A percentile compares a stretch with the other conserved stretches of the same genome.
These are phyloP conservation scores for Nicotiana knightiana DNA, from an alignment of 257 asterid genomes.

Conservation along the genomic window DNA sequence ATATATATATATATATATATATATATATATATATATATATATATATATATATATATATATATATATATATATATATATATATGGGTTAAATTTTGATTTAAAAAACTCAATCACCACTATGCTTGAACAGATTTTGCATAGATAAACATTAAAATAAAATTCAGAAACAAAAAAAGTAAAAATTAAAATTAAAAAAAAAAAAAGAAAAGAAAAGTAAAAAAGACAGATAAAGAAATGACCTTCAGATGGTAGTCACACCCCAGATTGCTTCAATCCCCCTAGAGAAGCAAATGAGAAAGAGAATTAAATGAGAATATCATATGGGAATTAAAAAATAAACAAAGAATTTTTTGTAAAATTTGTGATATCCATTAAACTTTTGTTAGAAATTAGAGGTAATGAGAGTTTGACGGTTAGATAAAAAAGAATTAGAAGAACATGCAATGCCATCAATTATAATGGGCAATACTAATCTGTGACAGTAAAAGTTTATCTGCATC, in stretches of 20 bases:
- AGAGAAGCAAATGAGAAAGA: neutral
- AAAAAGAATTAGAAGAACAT: constrained; percentile 7
- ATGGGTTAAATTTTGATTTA: too few relatives aligned
- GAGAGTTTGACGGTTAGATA: neutral
- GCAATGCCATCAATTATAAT: constrained; percentile 21
- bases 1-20: too few relatives aligned
- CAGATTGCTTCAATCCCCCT: constrained; percentile 7
- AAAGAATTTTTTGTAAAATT: too few relatives aligned
- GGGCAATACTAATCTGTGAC: neutral
- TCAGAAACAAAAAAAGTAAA: neutral
- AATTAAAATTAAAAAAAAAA: neutral
- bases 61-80: too few relatives aligned
- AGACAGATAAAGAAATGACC: constrained; percentile 12
- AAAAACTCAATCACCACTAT: neutral
- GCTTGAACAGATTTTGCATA: neutral
- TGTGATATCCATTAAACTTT: neutral
- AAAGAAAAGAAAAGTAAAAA: neutral
- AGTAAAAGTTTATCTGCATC: too few relatives aligned
- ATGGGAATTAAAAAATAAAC: neutral
- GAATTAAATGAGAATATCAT: neutral
- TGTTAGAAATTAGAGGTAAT: neutral
- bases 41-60: too few relatives aligned
- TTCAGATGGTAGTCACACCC: constrained; percentile 4
- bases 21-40: too few relatives aligned
- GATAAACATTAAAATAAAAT: neutral